Evolutionary conservation across 75 land plant species (phyloP), one percentile per base, ranked within the genome.

Genomic region (Chamaecyparis obtusa): DNA sequence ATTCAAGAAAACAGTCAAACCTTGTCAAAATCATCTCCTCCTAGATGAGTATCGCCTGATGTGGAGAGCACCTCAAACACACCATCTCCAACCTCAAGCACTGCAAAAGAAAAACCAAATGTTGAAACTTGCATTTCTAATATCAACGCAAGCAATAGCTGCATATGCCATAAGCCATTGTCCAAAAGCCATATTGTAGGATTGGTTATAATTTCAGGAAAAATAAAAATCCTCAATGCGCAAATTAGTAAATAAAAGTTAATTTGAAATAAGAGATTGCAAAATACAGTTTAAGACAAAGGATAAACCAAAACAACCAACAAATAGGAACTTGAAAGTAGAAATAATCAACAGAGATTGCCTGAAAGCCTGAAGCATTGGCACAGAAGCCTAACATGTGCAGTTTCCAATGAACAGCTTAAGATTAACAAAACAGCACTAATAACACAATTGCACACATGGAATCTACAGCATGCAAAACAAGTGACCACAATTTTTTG

Each of bases 11-110:
- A 39, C 36, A 88, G 14, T 37, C 86, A 7, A 88, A 96, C 97
- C 97, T 96, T 96, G 83, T 96, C 97, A 90, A 96, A 96, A 54
- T 96, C 97, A 83, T 96, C 97, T 54, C 97, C 97, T 33, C 97
- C 97, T 30, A 96, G 89, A 85, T 95, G 98, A 27, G 97, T 96
- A 77, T 95, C 97, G 15, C 98, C 98, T 24, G 98, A 96, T 41
- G 98, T 96, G 5, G 98, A 96, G 11, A 96, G 98, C 46, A 95
- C 98, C 88, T 96, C 98, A 90, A 96, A 96, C 60, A 96, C 98
- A 77, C 98, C 96, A 90, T 96, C 98, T 51, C 98, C 98, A 55
- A 96, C 98, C 90, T 96, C 96, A 83, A 96, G 89, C 74, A 96
- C 98, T 95, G 91, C 83, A 87, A 41, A 87, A 43, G 7, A 24